These are phyloP conservation scores for Thelonectria discophora DNA, from an alignment of 2,329 filamentous ascomycete genomes.

Conservation along the genomic window DNA sequence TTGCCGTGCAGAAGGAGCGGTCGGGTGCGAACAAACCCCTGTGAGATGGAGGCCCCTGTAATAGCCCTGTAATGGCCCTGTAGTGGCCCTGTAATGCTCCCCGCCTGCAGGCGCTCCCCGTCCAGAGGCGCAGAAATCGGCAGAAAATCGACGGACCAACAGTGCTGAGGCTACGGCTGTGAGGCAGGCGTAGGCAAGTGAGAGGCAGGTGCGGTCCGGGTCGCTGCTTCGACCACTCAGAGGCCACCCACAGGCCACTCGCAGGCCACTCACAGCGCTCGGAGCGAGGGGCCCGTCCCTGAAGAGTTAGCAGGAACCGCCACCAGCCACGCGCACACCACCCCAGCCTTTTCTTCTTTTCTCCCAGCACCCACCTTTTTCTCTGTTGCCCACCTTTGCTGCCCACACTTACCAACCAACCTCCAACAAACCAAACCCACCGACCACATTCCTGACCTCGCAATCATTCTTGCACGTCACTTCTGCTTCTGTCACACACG, in stretches of 20 bases:
- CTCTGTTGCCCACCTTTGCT: too few species aligned
- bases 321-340: constrained; percentile 43
- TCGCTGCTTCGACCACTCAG: constrained; percentile 11
- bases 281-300: constrained; percentile 29
- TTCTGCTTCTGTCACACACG: constrained; percentile 23
- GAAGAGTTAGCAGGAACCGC: constrained; percentile 40
- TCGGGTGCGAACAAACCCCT: constrained; percentile 8
- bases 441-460: constrained; percentile 43
- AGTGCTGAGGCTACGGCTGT: constrained; percentile 6
- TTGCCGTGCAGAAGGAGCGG: constrained; percentile 14
- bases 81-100: constrained; percentile 1
- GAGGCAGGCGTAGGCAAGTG: constrained; percentile 13
- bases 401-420: constrained; percentile 29
- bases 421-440: constrained; percentile 15
- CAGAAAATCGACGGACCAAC: background rate
- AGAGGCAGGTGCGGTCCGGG: constrained; percentile 1
- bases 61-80: constrained; percentile 8
- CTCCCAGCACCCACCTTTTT: constrained; percentile 14
- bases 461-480: constrained; percentile 43
- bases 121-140: constrained; percentile 6
- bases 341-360: constrained; percentile 45
- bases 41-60: constrained; percentile 5
- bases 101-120: constrained; percentile 11
- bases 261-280: constrained; percentile 2
- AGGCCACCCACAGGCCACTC: background rate